Conservation (phyloP, 2,329 filamentous ascomycete species). For the Ophiostoma tasmaniense region DNA sequence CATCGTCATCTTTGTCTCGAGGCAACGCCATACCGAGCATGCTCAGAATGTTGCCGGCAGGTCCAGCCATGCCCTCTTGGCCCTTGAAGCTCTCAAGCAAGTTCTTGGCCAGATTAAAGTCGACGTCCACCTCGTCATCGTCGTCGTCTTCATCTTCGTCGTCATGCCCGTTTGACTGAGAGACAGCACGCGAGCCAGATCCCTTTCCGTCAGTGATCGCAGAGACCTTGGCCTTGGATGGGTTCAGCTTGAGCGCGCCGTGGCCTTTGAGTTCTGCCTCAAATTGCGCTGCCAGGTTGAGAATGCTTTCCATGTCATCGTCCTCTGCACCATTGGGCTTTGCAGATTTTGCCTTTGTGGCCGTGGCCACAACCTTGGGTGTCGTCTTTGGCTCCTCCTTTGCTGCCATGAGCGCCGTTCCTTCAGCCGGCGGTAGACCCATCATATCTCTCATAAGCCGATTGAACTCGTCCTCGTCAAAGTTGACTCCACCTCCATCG, state of each 20-base stretch:
- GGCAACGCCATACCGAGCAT: constrained; percentile 79
- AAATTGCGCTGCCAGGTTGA: constrained; percentile 58
- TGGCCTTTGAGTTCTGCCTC: constrained; percentile 63
- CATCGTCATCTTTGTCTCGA: constrained; percentile 59
- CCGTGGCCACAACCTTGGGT: background rate
- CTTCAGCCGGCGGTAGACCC: constrained; percentile 44
- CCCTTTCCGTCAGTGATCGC: background rate
- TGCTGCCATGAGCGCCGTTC: background rate
- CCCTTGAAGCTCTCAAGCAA: constrained; percentile 87
- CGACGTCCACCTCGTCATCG: constrained; percentile 60
- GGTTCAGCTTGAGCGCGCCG: constrained; percentile 54
- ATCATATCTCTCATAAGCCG: constrained; percentile 90
- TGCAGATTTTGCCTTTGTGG: background rate
- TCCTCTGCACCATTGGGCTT: constrained; percentile 10
- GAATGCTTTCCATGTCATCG: constrained; percentile 44
- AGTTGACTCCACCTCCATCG: constrained; percentile 68
- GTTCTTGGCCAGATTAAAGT: constrained; percentile 84
- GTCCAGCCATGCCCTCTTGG: constrained; percentile 76
- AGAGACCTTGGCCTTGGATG: constrained; percentile 24
- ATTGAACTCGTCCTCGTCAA: constrained; percentile 77
- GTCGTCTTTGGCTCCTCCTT: background rate
- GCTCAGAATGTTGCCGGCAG: constrained; percentile 76
- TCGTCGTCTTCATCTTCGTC: constrained; percentile 29
- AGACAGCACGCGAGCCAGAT: background rate
- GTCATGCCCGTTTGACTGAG: constrained; percentile 22